phyloP scores from a whole-genome alignment of 176 grass and related monocot species.

The Calamus simplicifolius region DNA sequence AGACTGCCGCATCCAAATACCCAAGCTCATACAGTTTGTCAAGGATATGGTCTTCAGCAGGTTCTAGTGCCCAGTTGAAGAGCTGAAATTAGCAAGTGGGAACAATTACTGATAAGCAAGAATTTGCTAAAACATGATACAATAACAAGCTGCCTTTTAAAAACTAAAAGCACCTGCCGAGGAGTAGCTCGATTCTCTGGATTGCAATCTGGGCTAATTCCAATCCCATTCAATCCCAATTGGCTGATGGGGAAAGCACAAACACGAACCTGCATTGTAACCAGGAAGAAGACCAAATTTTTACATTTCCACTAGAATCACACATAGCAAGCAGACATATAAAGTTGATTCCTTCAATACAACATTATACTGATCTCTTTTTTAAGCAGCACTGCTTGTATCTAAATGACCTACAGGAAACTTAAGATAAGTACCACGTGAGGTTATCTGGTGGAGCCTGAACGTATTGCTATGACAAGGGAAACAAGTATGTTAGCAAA shows the following conservation, averaged over 20 bases:
- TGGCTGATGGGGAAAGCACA: conserved; percentile 66
- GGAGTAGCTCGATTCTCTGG: conserved; percentile 78
- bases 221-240: conserved; percentile 62
- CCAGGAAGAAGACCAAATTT: not conserved
- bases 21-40: conserved; percentile 77
- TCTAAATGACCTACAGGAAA: too few species aligned
- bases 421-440: too few species aligned
- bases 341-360: too few species aligned
- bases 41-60: conserved; percentile 71
- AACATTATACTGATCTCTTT: too few species aligned
- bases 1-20: conserved; percentile 68
- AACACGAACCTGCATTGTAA: conserved; percentile 45
- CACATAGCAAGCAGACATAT: too few species aligned
- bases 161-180: conserved; percentile 44
- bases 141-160: not conserved
- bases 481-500: too few species aligned
- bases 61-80: conserved; percentile 97
- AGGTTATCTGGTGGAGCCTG: too few species aligned
- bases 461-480: too few species aligned
- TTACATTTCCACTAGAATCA: not conserved
- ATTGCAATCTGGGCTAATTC: conserved; percentile 88
- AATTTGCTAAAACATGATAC: too few species aligned
- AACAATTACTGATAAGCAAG: not conserved
- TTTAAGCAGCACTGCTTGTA: too few species aligned
- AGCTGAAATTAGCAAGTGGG: conserved; percentile 39